A percentile compares a stretch with the other conserved stretches of the same genome.
phyloP scores from a whole-genome alignment of 225 moss, liverwort and hornwort genomes.

The Lunularia cruciata region DNA sequence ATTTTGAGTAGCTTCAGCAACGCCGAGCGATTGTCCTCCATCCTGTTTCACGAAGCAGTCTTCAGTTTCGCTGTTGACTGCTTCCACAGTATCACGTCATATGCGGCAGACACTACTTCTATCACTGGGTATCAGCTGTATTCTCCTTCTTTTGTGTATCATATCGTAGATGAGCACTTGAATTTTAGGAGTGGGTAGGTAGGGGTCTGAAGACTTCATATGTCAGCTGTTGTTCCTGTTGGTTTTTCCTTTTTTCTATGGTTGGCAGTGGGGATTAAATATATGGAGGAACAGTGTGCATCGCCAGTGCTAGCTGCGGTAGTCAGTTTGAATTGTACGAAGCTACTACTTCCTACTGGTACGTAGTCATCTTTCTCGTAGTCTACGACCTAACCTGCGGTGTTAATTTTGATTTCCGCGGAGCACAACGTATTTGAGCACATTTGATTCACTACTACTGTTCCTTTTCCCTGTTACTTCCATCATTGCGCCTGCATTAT shows the following conservation, averaged over 20 bases:
- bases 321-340: slow-evolving; percentile 5
- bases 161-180: not conserved
- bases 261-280: not conserved
- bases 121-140: not conserved
- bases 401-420: no score
- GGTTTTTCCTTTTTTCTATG: not conserved
- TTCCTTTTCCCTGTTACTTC: no score
- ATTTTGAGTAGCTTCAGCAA: slow-evolving; percentile 1
- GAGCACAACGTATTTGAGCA: no score
- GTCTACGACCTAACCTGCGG: not conserved
- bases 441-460: no score
- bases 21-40: not conserved
- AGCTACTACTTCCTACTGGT: not conserved
- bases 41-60: not conserved
- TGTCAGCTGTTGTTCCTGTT: not conserved
- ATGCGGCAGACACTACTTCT: not conserved
- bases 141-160: not conserved
- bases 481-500: no score
- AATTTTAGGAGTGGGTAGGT: not conserved
- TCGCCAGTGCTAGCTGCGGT: not conserved
- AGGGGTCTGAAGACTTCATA: no score
- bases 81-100: not conserved
- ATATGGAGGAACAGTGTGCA: not conserved
- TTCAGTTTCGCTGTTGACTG: slow-evolving; percentile 11
- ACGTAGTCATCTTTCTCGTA: not conserved